Evolutionary conservation across 2,329 filamentous ascomycete species (phyloP).

Genomic region (Ophiostoma sp.): DNA sequence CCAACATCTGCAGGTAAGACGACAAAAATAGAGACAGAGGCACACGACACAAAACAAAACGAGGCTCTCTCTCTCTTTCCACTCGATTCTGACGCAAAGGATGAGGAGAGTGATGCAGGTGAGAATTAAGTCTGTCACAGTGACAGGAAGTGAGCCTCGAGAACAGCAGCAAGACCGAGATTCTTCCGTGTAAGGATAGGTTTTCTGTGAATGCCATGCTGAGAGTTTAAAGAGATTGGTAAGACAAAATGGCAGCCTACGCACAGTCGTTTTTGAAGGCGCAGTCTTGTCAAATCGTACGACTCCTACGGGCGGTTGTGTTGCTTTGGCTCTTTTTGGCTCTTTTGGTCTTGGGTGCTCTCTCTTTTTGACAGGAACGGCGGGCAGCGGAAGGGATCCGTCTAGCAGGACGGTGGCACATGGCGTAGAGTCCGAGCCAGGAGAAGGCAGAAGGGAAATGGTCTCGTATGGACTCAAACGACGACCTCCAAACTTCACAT

Average conservation of each 20-base stretch:
- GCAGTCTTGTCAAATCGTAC: slow-evolving; percentile 8
- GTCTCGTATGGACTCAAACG: neutral
- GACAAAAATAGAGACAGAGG: neutral
- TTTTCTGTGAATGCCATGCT: neutral
- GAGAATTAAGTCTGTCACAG: neutral
- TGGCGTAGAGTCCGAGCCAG: neutral
- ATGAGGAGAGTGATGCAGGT: neutral
- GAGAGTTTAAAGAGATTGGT: neutral
- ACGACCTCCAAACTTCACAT: too few species aligned
- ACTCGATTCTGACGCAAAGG: neutral
- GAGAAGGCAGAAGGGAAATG: too few species aligned
- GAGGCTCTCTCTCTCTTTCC: neutral
- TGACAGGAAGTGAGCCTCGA: neutral
- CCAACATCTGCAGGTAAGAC: neutral
- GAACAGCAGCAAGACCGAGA: neutral
- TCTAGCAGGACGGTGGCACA: neutral
- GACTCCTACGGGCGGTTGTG: neutral
- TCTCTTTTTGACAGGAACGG: neutral
- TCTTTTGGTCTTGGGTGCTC: too few species aligned
- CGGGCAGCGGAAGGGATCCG: neutral
- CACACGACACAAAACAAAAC: neutral
- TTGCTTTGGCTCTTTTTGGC: neutral
- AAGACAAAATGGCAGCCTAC: neutral
- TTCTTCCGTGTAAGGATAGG: neutral
- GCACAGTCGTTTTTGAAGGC: neutral